phyloP scores from a whole-genome alignment of 495 filamentous ascomycete species.

The Hypoxylon lenormandii region DNA sequence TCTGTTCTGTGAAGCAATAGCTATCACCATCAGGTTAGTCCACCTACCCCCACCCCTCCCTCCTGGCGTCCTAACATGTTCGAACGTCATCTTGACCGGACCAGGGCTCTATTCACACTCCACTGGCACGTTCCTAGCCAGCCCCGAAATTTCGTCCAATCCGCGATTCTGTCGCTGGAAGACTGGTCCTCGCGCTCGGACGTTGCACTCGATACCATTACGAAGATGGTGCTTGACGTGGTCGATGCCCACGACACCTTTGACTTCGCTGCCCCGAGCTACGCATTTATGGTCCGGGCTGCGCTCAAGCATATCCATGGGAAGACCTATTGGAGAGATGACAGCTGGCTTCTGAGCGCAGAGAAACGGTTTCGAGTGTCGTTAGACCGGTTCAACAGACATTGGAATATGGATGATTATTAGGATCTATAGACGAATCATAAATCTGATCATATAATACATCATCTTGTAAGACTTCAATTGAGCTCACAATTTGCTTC shows the following conservation, averaged over 20 bases:
- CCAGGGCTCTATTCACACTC: conserved; percentile 38
- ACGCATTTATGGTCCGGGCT: conserved; percentile 41
- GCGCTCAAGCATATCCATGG: conserved; percentile 14
- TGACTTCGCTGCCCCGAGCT: conserved; percentile 41
- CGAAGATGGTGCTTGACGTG: conserved; percentile 46
- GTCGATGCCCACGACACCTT: conserved; percentile 26
- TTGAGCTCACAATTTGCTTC: too few relatives aligned
- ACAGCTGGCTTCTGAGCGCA: not conserved
- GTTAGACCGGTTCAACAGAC: not conserved
- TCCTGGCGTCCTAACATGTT: too few relatives aligned
- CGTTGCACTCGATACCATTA: conserved; percentile 37
- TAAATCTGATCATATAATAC: not conserved
- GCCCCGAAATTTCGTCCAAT: conserved; percentile 4
- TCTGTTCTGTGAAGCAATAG: conserved; percentile 48
- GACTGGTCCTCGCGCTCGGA: conserved; percentile 5
- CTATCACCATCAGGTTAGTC: conserved; percentile 49
- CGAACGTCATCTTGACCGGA: not conserved
- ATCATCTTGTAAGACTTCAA: not conserved
- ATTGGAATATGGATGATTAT: not conserved
- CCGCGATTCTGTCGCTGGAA: conserved; percentile 4
- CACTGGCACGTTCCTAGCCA: conserved; percentile 35
- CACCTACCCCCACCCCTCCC: too few relatives aligned
- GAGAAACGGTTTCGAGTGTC: not conserved
- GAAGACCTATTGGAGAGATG: not conserved
- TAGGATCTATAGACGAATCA: not conserved